phyloP scores from a whole-genome alignment of 805 yeast genomes.

The Allodekkera sacchari region DNA sequence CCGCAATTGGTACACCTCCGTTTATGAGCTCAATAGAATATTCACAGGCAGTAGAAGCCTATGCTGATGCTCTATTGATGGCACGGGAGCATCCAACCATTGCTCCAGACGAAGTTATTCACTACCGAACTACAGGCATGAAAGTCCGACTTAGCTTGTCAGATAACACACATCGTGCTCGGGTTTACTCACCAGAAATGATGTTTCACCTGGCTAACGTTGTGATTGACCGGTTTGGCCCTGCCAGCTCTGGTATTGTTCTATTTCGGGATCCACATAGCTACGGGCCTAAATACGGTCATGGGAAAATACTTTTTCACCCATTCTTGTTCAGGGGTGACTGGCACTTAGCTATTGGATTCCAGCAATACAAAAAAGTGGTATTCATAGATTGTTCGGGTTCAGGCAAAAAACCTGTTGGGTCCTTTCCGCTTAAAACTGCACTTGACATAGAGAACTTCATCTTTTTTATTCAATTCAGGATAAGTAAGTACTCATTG shows the following conservation, averaged over 20 bases:
- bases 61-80: too few species aligned
- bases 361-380: constrained; percentile 16
- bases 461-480: constrained; percentile 19
- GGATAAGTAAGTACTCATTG: constrained; percentile 19
- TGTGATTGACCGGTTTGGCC: constrained; percentile 18
- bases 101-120: constrained; percentile 18
- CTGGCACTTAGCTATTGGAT: constrained; percentile 27
- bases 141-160: constrained; percentile 17
- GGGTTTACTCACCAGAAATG: constrained; percentile 22
- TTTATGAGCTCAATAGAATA: too few species aligned
- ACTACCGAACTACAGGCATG: constrained; percentile 20
- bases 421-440: constrained; percentile 16
- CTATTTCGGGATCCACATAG: constrained; percentile 14
- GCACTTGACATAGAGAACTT: constrained; percentile 21
- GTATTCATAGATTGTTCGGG: constrained; percentile 22
- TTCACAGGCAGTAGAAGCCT: too few species aligned
- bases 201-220: constrained; percentile 21
- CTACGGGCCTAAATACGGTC: constrained; percentile 21
- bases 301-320: constrained; percentile 18
- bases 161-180: constrained; percentile 20
- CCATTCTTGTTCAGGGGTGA: constrained; percentile 24
- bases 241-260: constrained; percentile 9
- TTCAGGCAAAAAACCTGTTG: constrained; percentile 1
- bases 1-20: too few species aligned
- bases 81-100: constrained; percentile 16